Conservation (phyloP, 139 green algal species). For the Volvox reticuliferus region DNA sequence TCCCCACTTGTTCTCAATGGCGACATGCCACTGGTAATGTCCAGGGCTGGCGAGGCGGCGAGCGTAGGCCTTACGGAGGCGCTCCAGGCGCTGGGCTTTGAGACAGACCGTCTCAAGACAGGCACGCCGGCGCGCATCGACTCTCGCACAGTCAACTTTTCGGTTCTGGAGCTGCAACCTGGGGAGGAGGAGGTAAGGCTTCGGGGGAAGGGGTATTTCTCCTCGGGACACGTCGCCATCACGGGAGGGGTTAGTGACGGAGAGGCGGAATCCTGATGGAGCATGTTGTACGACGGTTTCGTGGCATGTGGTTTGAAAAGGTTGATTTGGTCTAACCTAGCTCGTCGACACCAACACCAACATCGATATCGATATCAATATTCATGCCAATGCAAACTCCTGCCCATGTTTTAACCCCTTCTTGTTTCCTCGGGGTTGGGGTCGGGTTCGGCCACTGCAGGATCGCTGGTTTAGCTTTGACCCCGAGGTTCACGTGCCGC, state of each 20-base stretch:
- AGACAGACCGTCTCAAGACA: constrained; percentile 96
- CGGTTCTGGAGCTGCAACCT: constrained; percentile 82
- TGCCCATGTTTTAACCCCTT: no score
- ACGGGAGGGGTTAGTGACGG: background rate
- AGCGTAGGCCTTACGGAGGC: constrained; percentile 92
- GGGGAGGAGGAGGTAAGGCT: constrained; percentile 59
- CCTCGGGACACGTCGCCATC: constrained; percentile 65
- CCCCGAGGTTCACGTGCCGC: constrained; percentile 75
- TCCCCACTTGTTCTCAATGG: no score
- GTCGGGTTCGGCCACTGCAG: constrained; percentile 9
- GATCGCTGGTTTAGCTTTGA: constrained; percentile 97
- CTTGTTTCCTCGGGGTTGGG: no score
- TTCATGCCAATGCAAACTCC: no score
- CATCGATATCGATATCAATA: no score
- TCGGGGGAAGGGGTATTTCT: no score
- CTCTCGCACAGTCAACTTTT: constrained; percentile 88
- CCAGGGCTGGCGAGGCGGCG: constrained; percentile 89
- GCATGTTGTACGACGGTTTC: background rate
- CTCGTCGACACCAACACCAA: no score
- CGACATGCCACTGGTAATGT: no score
- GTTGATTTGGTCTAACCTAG: no score
- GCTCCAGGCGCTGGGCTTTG: constrained; percentile 90
- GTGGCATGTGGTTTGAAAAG: no score
- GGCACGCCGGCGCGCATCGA: constrained; percentile 96
- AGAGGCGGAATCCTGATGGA: background rate